Base-by-base conservation (phyloP, 1,284 basidiomycete species). In the Apiotrichum sp. region DNA sequence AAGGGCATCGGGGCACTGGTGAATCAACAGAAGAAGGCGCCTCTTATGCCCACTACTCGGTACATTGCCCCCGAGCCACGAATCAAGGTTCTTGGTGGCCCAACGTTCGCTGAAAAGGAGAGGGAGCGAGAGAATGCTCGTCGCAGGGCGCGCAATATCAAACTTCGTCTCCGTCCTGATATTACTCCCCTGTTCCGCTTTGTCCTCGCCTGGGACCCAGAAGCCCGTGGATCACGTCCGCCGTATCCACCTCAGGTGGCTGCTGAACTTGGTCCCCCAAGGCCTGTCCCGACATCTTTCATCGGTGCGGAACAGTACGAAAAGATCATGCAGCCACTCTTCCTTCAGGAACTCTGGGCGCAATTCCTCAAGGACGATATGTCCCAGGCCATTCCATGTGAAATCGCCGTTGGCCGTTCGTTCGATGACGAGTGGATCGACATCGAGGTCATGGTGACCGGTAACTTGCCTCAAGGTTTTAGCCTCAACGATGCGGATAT, bases 331-430 rank as follows among this genome's bases (percentile, higher is more conserved):
- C 84, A 91, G 63, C 92, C 96, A 1, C 80, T 98, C n/a, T 79
- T 98, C 31, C 77, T 93, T 35, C 80, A 90, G 58, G 96, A 98
- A 75, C 86, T 89, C 61, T 98, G 96, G 93, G 84, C 88, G 34
- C 91, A 97, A 82, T 98, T 55, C 69, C 79, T 38, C 83, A 89
- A 69, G 84, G 90, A 34, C 87, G 72, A 89, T 65, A 84, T 88
- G 55, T 82, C 85, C 52, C 66, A 68, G 8, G 58, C 59, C 5
- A 81, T 84, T 56, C 67, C 88, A 29, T 67, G 93, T 32, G 89
- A 89, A 55, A 73, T 87, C 34, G 75, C 79, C 0, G 33, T 9
- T 41, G 80, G 87, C 50, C 68, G 75, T 31, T 60, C 64, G 9
- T 75, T 74, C 55, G 72, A 75, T 50, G 75, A 76, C 50, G 68